Percentiles rank a stretch among this genome's conserved stretches.
These are phyloP conservation scores for Tetrahymena elliotti DNA, from an alignment of 73 alveolate species.

Conservation along the genomic window DNA sequence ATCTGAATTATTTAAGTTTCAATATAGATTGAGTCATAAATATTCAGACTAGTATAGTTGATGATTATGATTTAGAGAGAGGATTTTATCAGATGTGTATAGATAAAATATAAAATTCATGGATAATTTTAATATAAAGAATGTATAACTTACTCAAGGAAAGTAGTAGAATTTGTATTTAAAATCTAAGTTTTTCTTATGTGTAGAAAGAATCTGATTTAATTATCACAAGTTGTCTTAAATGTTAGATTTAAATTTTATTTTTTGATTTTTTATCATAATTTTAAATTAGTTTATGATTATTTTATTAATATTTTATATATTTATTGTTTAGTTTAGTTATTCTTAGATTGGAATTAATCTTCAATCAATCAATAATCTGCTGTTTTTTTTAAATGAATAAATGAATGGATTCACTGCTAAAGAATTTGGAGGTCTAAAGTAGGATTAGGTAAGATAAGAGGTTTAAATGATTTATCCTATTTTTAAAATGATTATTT, in stretches of 20 bases:
- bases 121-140: not conserved
- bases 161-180: not conserved
- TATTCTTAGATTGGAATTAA: not conserved
- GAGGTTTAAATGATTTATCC: not conserved
- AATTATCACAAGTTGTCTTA: too few relatives aligned
- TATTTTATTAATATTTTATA: too few relatives aligned
- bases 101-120: not conserved
- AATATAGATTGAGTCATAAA: not conserved
- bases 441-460: not conserved
- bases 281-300: too few relatives aligned
- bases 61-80: not conserved
- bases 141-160: not conserved
- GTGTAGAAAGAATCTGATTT: too few relatives aligned
- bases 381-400: too few relatives aligned
- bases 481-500: not conserved
- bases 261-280: too few relatives aligned
- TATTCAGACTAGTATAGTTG: too few relatives aligned
- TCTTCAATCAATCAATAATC: too few relatives aligned
- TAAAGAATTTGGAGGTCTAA: not conserved
- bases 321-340: too few relatives aligned
- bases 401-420: not conserved
- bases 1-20: not conserved
- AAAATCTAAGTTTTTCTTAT: not conserved
- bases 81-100: not conserved
- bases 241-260: too few relatives aligned